These are phyloP conservation scores for Aspergillus glaucus DNA, from an alignment of 2,329 filamentous ascomycete genomes.

Conservation along the genomic window DNA sequence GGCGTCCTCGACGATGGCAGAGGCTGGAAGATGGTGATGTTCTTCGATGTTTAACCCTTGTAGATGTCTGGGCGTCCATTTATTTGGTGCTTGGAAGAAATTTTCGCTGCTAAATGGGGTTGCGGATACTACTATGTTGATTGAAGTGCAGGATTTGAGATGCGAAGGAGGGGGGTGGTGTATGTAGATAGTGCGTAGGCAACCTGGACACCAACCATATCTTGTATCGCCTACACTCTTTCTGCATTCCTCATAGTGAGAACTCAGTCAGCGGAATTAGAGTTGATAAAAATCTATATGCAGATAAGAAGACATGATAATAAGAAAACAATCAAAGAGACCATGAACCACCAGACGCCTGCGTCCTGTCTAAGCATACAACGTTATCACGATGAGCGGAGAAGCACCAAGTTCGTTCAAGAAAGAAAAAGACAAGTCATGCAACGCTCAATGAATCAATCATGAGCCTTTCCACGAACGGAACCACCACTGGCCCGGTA, in stretches of 20 bases:
- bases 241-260: too few relatives aligned
- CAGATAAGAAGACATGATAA: background rate
- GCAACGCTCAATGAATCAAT: slow-evolving; percentile 3
- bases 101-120: too few relatives aligned
- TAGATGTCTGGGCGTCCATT: background rate
- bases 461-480: slow-evolving; percentile 31
- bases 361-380: slow-evolving; percentile 15
- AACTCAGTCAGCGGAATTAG: too few relatives aligned
- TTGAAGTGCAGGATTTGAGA: too few relatives aligned
- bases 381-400: slow-evolving; percentile 17
- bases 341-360: slow-evolving; percentile 16
- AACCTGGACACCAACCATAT: too few relatives aligned
- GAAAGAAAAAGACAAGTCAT: background rate
- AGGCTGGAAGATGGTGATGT: background rate
- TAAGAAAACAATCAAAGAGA: background rate
- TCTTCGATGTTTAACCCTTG: background rate
- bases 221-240: too few relatives aligned
- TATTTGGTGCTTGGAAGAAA: background rate
- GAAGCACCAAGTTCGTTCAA: slow-evolving; percentile 9
- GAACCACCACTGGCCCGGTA: slow-evolving; percentile 76
- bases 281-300: too few relatives aligned
- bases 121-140: too few relatives aligned
- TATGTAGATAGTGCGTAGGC: too few relatives aligned
- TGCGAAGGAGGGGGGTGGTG: too few relatives aligned
- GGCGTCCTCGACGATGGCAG: background rate